Conservation (phyloP, 148 eudicot genomes). For the Gaultheria prostrata region DNA sequence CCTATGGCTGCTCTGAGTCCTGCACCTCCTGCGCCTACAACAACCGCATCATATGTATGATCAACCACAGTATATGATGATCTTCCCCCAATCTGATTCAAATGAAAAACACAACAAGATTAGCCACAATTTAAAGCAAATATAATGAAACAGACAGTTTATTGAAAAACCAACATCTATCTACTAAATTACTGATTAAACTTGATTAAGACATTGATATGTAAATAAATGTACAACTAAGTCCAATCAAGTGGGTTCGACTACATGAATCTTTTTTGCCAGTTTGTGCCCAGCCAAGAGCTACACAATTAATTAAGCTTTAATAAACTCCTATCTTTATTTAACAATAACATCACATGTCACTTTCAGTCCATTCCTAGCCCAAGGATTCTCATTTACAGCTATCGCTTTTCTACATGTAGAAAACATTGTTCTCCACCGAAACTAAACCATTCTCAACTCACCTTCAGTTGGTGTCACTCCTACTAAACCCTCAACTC, state of each 20-base stretch:
- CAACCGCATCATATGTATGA: constrained; percentile 96
- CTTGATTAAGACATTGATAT: background rate
- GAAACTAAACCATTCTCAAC: background rate
- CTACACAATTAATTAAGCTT: background rate
- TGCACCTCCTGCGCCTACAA: constrained; percentile 97
- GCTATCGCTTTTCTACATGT: background rate
- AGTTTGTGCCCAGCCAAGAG: background rate
- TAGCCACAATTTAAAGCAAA: background rate
- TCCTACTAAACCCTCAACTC: background rate
- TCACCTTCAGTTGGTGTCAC: background rate
- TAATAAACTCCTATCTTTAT: background rate
- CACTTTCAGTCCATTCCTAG: background rate
- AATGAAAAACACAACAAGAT: background rate
- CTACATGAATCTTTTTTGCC: background rate
- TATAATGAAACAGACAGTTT: background rate
- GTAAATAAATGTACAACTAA: background rate
- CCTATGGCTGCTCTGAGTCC: constrained; percentile 98
- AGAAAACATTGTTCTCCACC: background rate
- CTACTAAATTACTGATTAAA: constrained; percentile 1
- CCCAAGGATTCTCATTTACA: background rate
- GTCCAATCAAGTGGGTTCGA: background rate
- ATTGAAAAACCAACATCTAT: background rate
- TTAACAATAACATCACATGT: background rate
- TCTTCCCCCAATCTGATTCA: constrained; percentile 15
- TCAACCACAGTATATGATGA: constrained; percentile 76